Conservation (phyloP, 352 stramenopile genomes). For the Bremia lactucae region DNA sequence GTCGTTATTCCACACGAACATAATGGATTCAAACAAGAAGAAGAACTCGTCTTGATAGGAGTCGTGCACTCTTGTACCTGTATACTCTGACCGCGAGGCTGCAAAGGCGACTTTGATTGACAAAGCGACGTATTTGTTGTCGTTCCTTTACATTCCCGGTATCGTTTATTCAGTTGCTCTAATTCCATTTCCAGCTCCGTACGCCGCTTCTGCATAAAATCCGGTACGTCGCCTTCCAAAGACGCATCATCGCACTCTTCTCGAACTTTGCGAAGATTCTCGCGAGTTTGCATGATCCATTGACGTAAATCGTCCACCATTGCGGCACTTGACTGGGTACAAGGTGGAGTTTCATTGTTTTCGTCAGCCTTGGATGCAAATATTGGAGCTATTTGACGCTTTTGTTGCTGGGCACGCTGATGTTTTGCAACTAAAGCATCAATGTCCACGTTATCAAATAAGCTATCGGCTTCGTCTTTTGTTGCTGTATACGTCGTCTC, state of each 20-base stretch:
- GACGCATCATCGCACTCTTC: slow-evolving; percentile 80
- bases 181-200: slow-evolving; percentile 47
- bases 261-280: slow-evolving; percentile 48
- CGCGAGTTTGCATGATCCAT: slow-evolving; percentile 52
- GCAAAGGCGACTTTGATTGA: slow-evolving; percentile 10
- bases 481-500: slow-evolving; percentile 3
- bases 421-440: slow-evolving; percentile 44
- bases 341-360: slow-evolving; percentile 7
- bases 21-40: slow-evolving; percentile 13
- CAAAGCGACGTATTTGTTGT: slow-evolving; percentile 8
- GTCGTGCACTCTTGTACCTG: slow-evolving; percentile 4
- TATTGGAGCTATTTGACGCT: slow-evolving; percentile 1
- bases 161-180: slow-evolving; percentile 44
- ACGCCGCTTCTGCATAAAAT: slow-evolving; percentile 33
- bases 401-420: slow-evolving; percentile 21
- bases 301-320: slow-evolving; percentile 24
- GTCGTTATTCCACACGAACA: slow-evolving; percentile 64
- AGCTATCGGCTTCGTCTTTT: slow-evolving; percentile 18
- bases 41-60: slow-evolving; percentile 3
- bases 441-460: slow-evolving; percentile 37
- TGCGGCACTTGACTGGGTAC: slow-evolving; percentile 8
- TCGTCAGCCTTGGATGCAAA: slow-evolving; percentile 1
- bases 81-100: slow-evolving; percentile 2
- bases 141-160: slow-evolving; percentile 39
- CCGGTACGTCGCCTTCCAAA: slow-evolving; percentile 61